Percentiles rank a stretch among this genome's conserved stretches.
Evolutionary conservation across 768 basidiomycete species (phyloP).

Genomic region (Psilocybe cyanescens): DNA sequence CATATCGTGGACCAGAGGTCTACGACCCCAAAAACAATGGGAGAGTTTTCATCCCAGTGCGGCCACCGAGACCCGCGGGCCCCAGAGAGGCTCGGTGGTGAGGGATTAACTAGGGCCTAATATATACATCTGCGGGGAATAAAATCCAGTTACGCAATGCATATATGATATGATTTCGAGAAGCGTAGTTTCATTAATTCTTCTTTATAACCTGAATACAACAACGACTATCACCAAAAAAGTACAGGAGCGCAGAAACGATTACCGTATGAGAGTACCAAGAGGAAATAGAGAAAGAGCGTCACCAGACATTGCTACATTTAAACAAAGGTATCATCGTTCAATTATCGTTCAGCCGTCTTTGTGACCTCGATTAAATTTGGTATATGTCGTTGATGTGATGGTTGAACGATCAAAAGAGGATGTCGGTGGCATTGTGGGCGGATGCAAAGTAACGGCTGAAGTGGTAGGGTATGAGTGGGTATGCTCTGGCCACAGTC

Average conservation of each 20-base stretch:
- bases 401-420: too few relatives aligned
- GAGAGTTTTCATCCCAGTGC: neutral
- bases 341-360: neutral
- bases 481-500: neutral
- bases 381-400: neutral
- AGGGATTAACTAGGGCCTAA: neutral
- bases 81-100: neutral
- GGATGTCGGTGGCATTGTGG: neutral
- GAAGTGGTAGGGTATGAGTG: neutral
- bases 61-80: neutral
- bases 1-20: constrained; percentile 1
- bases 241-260: neutral
- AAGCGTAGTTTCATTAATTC: neutral
- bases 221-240: constrained; percentile 3
- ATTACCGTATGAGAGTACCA: neutral
- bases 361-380: neutral
- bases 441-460: neutral
- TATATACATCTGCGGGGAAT: neutral
- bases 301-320: neutral
- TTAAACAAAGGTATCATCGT: neutral
- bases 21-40: neutral
- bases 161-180: neutral
- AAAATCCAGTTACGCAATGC: neutral
- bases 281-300: neutral
- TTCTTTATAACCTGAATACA: constrained; percentile 1